Base-by-base conservation (phyloP, 257 asterid genomes). In the Handroanthus guayacan region DNA sequence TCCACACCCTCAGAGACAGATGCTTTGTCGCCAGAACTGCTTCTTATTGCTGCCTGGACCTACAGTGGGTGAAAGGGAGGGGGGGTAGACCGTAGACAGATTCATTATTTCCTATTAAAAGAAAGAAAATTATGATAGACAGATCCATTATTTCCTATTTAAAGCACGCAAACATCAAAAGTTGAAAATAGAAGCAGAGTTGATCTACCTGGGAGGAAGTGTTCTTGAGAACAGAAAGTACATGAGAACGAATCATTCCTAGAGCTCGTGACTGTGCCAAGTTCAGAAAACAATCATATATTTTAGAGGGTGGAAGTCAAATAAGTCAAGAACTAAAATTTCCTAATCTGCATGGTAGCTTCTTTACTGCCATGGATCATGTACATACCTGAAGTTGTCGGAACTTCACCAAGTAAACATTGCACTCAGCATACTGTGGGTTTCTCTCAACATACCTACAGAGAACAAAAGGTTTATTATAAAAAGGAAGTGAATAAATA, bases 391-490 rank as follows among this genome's bases (percentile, higher is more conserved):
- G 99, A 78, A 95, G 97, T 82, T 95, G 98, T 74, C 97, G 96
- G 86, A 95, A 93, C 84, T 95, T 95, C 85, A 95, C 98, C 85
- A 91, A 87, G 90, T 95, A 93, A 74, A 95, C 95, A 82, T 86
- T 90, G 92, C 98, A 91, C 86, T 95, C 99, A 54, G 99, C 97
- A 86, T 93, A 95, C 80, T 95, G 98, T 63, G 97, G 99, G 82
- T 93, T 93, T 84, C 90, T 85, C 86, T 95, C 99, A 54, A 93
- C 97, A 89, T 95, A 95, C 79, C 99, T 95, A 77, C 78, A 78
- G 80, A 83, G 20, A 37, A 48, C 48, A 76, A 63, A 81, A 13
- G 45, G 75, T 54, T 72, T 48, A 20, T 20, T 61, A 78, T 37
- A 69, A 78, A 36, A 57, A 47, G 36, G n/a, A 60, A 18, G 31